Evolutionary conservation across 1,284 basidiomycete genomes (phyloP), one percentile per base, ranked within the genome.

Genomic region (Ganoderma lingzhi): DNA sequence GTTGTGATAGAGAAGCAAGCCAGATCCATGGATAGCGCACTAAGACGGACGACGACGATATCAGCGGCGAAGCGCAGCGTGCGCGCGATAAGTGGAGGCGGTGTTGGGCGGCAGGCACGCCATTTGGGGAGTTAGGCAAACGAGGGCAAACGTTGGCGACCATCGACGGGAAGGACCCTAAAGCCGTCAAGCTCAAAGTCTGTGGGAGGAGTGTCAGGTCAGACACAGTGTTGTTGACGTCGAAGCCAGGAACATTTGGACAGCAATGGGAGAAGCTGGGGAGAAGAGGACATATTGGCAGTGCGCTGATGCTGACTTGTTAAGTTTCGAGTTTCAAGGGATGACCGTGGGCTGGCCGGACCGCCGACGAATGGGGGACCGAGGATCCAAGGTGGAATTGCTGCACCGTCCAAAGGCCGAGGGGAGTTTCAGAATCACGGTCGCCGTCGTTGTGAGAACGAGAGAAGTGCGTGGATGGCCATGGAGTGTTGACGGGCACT

Each of bases 381-480:
- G 19, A 35, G 58, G 39, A 23, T 39, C 53, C 28, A 32, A 56
- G 42, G 19, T 42, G 28, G 28, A 65, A 8, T 35, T 35, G 35
- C 56, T 70, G 63, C 58, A 53, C 44, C 58, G 61, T 45, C 61
- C 61, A 61, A 62, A 62, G 37, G 61, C 63, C 63, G 44, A 62
- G 61, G 61, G 56, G n/a, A 35, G 72, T 73, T 73, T 73, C 72
- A 73, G 70, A 71, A 70, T 69, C 72, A 73, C 72, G 67, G 35
- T 37, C 48, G 61, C 66, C 66, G 71, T 70, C 67, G 71, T 62
- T 60, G 67, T 72, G 71, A 65, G 71, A 72, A 72, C 67, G 65
- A 64, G 35, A 58, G 65, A 67, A 67, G 62, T 15, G 39, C 32
- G 23, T 32, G 56, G 9, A 30, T 35, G n/a, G 19, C 19, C 19